phyloP scores from a whole-genome alignment of 345 rosid genomes.

The Gossypium arboreum region DNA sequence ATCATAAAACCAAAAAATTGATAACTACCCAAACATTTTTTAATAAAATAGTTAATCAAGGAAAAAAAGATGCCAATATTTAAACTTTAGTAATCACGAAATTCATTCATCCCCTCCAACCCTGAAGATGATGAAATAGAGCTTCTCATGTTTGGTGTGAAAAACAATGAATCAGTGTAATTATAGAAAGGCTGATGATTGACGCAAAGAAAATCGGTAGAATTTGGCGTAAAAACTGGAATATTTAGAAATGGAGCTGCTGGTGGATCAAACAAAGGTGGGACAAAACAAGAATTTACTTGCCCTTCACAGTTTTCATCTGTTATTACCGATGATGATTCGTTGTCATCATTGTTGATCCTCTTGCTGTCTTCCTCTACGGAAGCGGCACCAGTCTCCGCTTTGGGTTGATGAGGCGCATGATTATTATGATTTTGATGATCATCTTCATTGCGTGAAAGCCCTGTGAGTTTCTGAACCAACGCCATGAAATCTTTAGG shows the following conservation, averaged over 20 bases:
- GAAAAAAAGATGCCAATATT: too few species aligned
- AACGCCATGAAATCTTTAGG: conserved; percentile 35
- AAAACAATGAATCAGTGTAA: conserved; percentile 45
- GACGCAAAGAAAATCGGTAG: conserved; percentile 39
- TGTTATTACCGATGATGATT: conserved; percentile 61
- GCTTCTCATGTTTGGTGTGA: conserved; percentile 42
- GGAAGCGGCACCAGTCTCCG: conserved; percentile 13
- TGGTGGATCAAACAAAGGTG: conserved; percentile 36
- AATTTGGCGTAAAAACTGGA: conserved; percentile 37
- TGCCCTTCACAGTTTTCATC: conserved; percentile 56
- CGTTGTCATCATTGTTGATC: conserved; percentile 51
- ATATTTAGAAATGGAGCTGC: conserved; percentile 35
- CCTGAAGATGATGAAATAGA: conserved; percentile 43
- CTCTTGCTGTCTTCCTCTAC: conserved; percentile 18
- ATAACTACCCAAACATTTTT: background rate
- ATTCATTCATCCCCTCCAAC: conserved; percentile 39
- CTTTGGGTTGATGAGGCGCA: conserved; percentile 6
- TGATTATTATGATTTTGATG: background rate
- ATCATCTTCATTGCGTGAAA: conserved; percentile 48
- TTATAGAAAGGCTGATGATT: conserved; percentile 41
- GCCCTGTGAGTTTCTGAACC: conserved; percentile 87
- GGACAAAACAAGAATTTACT: conserved; percentile 44
- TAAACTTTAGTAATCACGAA: conserved; percentile 31
- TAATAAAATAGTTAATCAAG: too few species aligned
- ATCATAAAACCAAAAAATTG: background rate